Percentiles rank a stretch among this genome's conserved stretches.
phyloP scores from a whole-genome alignment of 139 green algal species.

The Edaphochlamys debaryana region DNA sequence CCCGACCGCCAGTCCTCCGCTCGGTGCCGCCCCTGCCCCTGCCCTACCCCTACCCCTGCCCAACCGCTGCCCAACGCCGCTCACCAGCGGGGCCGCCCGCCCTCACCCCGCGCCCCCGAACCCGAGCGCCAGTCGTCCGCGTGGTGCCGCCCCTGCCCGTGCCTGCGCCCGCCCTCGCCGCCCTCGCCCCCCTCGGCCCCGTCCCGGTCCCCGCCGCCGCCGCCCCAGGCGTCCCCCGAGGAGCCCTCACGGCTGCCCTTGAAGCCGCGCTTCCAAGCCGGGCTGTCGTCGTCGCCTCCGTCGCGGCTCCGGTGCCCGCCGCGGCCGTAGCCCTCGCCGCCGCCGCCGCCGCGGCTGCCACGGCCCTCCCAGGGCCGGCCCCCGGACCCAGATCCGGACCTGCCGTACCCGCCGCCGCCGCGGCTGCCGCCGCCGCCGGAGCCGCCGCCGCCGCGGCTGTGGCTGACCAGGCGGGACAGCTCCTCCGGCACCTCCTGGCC shows the following conservation, averaged over 20 bases:
- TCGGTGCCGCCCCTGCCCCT: too few species aligned
- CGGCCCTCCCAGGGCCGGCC: too few species aligned
- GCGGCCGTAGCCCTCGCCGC: conserved; percentile 8
- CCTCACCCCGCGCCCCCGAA: too few species aligned
- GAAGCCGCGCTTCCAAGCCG: not conserved
- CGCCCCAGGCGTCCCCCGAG: conserved; percentile 15
- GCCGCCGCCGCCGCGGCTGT: conserved; percentile 20
- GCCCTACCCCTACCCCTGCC: too few species aligned
- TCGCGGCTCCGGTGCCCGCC: conserved; percentile 29
- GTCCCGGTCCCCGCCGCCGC: conserved; percentile 27
- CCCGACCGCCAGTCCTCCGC: too few species aligned
- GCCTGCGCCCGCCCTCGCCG: not conserved
- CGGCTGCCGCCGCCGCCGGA: conserved; percentile 27
- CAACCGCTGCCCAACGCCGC: too few species aligned
- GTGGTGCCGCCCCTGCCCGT: not conserved
- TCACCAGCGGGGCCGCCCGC: too few species aligned
- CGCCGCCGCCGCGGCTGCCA: conserved; percentile 36
- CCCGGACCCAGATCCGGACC: too few species aligned
- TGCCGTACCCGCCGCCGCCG: conserved; percentile 25
- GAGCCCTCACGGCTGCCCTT: conserved; percentile 15
- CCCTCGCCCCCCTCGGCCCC: not conserved
- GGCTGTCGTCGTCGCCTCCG: conserved; percentile 23
- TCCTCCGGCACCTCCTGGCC: conserved; percentile 63
- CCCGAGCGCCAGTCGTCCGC: conserved; percentile 32
- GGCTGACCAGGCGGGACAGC: conserved; percentile 71